Percentiles rank a stretch among this genome's conserved stretches.
phyloP scores from a whole-genome alignment of 2,329 filamentous ascomycete species.

The Cladophialophora yegresii region DNA sequence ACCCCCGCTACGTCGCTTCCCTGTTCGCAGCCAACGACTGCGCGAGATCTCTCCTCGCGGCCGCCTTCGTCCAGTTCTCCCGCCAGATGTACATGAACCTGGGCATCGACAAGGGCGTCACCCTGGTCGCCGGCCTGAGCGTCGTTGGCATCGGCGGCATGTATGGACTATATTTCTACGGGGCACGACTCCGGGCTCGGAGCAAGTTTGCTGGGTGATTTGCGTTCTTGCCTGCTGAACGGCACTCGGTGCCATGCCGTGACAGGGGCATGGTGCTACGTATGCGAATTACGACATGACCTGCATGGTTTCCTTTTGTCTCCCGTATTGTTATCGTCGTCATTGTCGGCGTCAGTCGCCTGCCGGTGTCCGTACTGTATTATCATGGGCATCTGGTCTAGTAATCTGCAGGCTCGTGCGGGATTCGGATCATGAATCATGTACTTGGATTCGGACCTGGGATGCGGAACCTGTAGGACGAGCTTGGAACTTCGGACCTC shows the following conservation, averaged over 20 bases:
- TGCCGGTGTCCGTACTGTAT: not conserved
- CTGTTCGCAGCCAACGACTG: conserved; percentile 39
- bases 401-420: too few relatives aligned
- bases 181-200: conserved; percentile 19
- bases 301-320: not conserved
- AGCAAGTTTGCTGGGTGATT: conserved; percentile 30
- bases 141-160: conserved; percentile 29
- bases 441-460: not conserved
- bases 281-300: not conserved
- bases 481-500: too few relatives aligned
- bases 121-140: conserved; percentile 43
- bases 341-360: not conserved
- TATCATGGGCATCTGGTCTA: not conserved
- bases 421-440: too few relatives aligned
- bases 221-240: not conserved
- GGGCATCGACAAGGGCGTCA: conserved; percentile 39
- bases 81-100: conserved; percentile 41
- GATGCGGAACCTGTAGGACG: not conserved
- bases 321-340: not conserved
- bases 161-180: conserved; percentile 27
- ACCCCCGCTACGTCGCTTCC: conserved; percentile 35
- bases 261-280: too few relatives aligned
- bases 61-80: conserved; percentile 43
- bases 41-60: conserved; percentile 38
- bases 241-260: not conserved